Conservation (phyloP, 78 protist species). For the Paratrimastix pyriformis region DNA sequence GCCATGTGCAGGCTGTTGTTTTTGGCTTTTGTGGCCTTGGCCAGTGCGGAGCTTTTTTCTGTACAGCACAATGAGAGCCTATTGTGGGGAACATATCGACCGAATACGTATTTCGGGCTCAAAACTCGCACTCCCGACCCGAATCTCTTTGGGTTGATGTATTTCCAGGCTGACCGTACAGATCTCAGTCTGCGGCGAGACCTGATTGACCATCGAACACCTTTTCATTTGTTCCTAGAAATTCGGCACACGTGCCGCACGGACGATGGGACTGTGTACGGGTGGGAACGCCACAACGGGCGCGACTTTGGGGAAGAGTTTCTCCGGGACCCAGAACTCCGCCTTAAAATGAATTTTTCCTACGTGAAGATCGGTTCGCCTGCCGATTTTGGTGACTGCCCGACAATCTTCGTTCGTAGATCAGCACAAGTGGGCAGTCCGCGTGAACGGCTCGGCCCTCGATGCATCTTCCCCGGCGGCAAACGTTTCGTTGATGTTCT, state of each 20-base stretch:
- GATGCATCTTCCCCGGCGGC: background rate
- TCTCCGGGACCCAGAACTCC: background rate
- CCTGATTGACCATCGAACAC: too few species aligned
- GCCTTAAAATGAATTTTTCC: background rate
- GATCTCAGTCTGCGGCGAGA: background rate
- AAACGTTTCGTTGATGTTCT: background rate
- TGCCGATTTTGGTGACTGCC: background rate
- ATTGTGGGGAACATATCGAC: constrained; percentile 39
- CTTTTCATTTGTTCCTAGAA: too few species aligned
- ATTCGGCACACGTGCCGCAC: constrained; percentile 9
- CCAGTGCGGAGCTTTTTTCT: background rate
- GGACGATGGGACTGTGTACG: constrained; percentile 12
- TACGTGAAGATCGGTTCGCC: background rate
- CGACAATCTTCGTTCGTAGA: background rate
- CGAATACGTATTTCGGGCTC: constrained; percentile 26
- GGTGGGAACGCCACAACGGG: constrained; percentile 19
- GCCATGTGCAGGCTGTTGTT: too few species aligned
- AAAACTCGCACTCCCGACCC: constrained; percentile 18
- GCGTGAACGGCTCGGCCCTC: background rate
- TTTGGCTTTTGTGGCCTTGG: too few species aligned
- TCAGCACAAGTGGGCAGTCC: too few species aligned
- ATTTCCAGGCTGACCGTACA: background rate
- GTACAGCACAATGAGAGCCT: constrained; percentile 5
- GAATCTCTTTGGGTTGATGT: constrained; percentile 16
- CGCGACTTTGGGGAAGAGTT: background rate